Evolutionary conservation across 202 grass and related monocot species (phyloP), one percentile per base, ranked within the genome.

Genomic region (Panicum hallii): DNA sequence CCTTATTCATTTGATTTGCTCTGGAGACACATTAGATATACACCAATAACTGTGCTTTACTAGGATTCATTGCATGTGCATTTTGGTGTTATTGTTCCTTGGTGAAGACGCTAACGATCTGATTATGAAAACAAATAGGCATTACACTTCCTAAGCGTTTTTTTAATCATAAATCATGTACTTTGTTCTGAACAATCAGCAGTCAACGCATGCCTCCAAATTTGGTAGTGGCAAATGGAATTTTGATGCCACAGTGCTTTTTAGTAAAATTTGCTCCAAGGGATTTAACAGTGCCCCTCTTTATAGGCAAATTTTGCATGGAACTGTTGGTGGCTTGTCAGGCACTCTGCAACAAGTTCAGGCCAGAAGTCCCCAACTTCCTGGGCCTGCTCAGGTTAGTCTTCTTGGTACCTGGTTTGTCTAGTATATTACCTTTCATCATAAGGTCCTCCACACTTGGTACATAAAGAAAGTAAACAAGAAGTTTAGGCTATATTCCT

Each of bases 271-370:
- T 48, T 82, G 4, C 28, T 64, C 9, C 74, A 16, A 57, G 23
- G 64, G 43, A 75, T 53, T 78, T 81, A n/a, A 87, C 46, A 79
- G 49, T 81, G 67, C 45, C 66, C 36, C 60, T 32, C 84, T 79
- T 75, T 76, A 10, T 83, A 97, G 94, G 83, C 94, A 94, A 92
- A 86, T 97, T 81, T 88, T 97, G 86, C 97, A 94, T 90, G 97
- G 94, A 75, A 61, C 85, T 70, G 80, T 87, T 89, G 97, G 92
- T 88, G 92, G 94, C 42, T 84, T 99, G 73, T 87, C 97, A 11
- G 97, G 92, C 22, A 84, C 88, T 70, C 78, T 97, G 45, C 97
- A 99, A 82, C 97, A 94, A 82, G 90, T 97, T 87, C 97, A 93
- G 72, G 80, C 88, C 54, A 97, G 94, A 82, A 99, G 85, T 41